Base-by-base conservation (phyloP, 2,329 filamentous ascomycete genomes). In the Fusarium caatingaense region DNA sequence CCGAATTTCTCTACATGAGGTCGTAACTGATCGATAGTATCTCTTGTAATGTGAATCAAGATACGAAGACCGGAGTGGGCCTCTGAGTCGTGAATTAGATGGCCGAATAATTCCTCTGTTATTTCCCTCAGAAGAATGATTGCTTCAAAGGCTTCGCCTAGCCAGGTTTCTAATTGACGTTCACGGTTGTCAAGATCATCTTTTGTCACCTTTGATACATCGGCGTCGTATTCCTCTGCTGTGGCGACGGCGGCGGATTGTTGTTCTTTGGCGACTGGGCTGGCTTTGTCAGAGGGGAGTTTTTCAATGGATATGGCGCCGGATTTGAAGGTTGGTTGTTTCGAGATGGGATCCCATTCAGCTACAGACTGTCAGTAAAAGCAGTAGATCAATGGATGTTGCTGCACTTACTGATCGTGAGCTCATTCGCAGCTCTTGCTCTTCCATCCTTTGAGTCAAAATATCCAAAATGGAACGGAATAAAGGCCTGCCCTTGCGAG, bases 161-260 rank as follows among this genome's bases (percentile, higher is more conserved):
- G 4, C 25, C 45, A 42, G 2, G 46, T 53, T 15, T 62, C 46
- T 0, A 41, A 10, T 21, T 51, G 20, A 4, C 55, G 46, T 16
- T 34, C 15, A 0, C 49, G 49, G 1, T 45, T 27, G 9, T 13
- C 3, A 1, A 59, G 8, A n/a, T 45, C 23, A 1, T 2, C 11
- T 0, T 23, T 11, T 0, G 48, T 27, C 2, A 6, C 1, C 0
- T 23, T 56, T 0, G 49, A 56, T 16, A 3, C 21, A 2, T 13
- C 1, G 1, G 45, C 18, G 3, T 46, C 40, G 2, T 51, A 27
- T 4, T 32, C 27, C 8, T 10, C 3, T 11, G 20, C 59, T 10
- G 20, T 59, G 3, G 13, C 2, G 0, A 45, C 27, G 0, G 44
- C 21, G 0, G 32, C 34, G 0, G 57, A 42, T 16, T 60, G 51